Conservation (phyloP, 2,329 filamentous ascomycete species). For the Cryphonectria carpinicola region DNA sequence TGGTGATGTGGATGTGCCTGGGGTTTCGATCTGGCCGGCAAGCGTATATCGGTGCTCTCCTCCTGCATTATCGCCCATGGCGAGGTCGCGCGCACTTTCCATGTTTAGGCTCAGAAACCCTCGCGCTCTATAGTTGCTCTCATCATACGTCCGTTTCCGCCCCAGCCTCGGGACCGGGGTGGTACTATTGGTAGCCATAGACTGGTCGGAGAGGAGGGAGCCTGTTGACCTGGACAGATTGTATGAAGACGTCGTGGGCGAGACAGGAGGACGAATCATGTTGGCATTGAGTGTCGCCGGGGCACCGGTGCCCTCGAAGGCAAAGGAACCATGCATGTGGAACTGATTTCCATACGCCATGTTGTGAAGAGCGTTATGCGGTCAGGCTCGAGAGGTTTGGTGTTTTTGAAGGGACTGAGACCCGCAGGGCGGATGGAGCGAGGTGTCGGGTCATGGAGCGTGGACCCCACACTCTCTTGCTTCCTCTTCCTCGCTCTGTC, state of each 20-base stretch:
- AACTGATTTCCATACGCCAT: slow-evolving; percentile 40
- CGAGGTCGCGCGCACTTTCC: slow-evolving; percentile 36
- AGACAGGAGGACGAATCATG: slow-evolving; percentile 40
- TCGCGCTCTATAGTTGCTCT: slow-evolving; percentile 31
- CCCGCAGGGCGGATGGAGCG: not conserved
- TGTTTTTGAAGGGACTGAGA: not conserved
- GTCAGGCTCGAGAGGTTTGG: not conserved
- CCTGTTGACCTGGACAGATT: slow-evolving; percentile 42
- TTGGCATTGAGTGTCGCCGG: slow-evolving; percentile 37
- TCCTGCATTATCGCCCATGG: slow-evolving; percentile 29
- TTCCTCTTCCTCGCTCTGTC: not conserved
- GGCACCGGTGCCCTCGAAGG: slow-evolving; percentile 32
- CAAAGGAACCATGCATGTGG: slow-evolving; percentile 39
- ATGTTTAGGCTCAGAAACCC: slow-evolving; percentile 34
- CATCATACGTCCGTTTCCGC: slow-evolving; percentile 48
- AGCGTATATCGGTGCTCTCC: slow-evolving; percentile 49
- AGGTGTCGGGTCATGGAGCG: not conserved
- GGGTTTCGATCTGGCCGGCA: slow-evolving; percentile 58
- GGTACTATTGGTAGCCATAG: slow-evolving; percentile 36
- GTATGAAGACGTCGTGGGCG: slow-evolving; percentile 34
- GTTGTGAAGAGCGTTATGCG: not conserved
- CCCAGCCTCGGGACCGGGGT: slow-evolving; percentile 44
- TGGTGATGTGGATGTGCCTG: slow-evolving; percentile 38
- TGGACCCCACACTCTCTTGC: not conserved
- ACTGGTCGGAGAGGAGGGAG: slow-evolving; percentile 44